phyloP scores from a whole-genome alignment of 1,284 basidiomycete genomes.

The Somion occarium region DNA sequence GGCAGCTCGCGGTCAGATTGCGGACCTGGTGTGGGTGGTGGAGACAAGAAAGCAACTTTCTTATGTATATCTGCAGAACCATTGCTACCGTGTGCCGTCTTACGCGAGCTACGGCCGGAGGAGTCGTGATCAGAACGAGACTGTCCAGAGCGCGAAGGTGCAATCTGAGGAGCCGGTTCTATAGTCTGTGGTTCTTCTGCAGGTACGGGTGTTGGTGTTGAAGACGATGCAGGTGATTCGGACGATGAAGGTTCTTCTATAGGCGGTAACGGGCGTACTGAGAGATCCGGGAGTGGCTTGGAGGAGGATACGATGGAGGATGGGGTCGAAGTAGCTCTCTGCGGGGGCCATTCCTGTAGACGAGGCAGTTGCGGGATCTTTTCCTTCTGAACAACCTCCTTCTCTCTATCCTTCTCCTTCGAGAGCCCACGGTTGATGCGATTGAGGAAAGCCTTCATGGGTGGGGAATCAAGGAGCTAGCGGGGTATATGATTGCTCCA shows the following conservation, averaged over 20 bases:
- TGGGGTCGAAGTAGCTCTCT: constrained; percentile 36
- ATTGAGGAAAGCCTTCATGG: constrained; percentile 76
- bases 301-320: constrained; percentile 41
- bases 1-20: constrained; percentile 31
- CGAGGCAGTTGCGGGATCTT: constrained; percentile 62
- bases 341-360: constrained; percentile 56
- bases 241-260: constrained; percentile 34
- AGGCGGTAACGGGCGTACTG: constrained; percentile 45
- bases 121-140: constrained; percentile 38
- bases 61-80: constrained; percentile 51
- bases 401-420: constrained; percentile 48
- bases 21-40: constrained; percentile 58
- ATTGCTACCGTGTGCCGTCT: constrained; percentile 39
- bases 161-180: constrained; percentile 33
- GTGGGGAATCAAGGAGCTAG: constrained; percentile 9
- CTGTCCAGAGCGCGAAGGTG: constrained; percentile 21
- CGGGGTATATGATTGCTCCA: not conserved
- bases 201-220: constrained; percentile 31
- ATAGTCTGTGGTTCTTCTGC: constrained; percentile 27
- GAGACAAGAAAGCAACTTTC: constrained; percentile 82
- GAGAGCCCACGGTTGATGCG: constrained; percentile 65
- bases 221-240: constrained; percentile 26
- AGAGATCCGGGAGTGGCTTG: constrained; percentile 69
- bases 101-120: constrained; percentile 48
- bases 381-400: constrained; percentile 48